Evolutionary conservation across 768 basidiomycete genomes (phyloP).

Genomic region (Macrolepiota albuminosa): DNA sequence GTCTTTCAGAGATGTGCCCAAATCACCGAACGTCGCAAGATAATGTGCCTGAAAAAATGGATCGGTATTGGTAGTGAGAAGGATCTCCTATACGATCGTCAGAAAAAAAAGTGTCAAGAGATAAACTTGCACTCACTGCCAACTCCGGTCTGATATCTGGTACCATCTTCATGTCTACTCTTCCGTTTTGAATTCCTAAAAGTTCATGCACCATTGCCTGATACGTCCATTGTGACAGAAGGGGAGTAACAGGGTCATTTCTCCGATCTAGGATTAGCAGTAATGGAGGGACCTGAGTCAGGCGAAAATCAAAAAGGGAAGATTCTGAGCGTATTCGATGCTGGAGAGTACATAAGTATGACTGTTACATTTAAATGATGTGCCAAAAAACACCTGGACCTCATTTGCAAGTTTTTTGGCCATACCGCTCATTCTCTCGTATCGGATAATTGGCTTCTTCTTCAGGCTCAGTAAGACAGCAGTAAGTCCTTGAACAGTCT

Average conservation of each 20-base stretch:
- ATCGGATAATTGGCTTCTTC: constrained; percentile 93
- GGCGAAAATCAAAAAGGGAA: constrained; percentile 86
- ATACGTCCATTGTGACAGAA: constrained; percentile 98
- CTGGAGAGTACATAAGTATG: constrained; percentile 29
- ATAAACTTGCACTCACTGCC: constrained; percentile 43
- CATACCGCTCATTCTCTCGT: constrained; percentile 90
- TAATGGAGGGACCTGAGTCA: constrained; percentile 83
- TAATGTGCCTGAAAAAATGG: constrained; percentile 91
- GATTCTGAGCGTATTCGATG: constrained; percentile 78
- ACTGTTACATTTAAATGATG: not conserved
- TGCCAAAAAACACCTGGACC: constrained; percentile 55
- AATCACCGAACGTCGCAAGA: constrained; percentile 92
- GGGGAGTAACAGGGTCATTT: constrained; percentile 95
- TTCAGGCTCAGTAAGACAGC: constrained; percentile 90
- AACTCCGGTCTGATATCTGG: constrained; percentile 87
- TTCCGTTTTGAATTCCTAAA: constrained; percentile 88
- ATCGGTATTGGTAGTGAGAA: constrained; percentile 86
- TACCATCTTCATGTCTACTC: constrained; percentile 79
- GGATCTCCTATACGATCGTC: constrained; percentile 67
- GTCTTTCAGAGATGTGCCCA: constrained; percentile 84
- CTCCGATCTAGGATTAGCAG: constrained; percentile 91
- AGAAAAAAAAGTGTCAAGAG: constrained; percentile 6
- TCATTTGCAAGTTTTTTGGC: constrained; percentile 87
- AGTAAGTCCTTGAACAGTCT: constrained; percentile 74
- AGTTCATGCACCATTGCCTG: constrained; percentile 99